These are phyloP conservation scores for Podospora bellae-mahoneyi DNA, from an alignment of 495 filamentous ascomycete genomes.

Conservation along the genomic window DNA sequence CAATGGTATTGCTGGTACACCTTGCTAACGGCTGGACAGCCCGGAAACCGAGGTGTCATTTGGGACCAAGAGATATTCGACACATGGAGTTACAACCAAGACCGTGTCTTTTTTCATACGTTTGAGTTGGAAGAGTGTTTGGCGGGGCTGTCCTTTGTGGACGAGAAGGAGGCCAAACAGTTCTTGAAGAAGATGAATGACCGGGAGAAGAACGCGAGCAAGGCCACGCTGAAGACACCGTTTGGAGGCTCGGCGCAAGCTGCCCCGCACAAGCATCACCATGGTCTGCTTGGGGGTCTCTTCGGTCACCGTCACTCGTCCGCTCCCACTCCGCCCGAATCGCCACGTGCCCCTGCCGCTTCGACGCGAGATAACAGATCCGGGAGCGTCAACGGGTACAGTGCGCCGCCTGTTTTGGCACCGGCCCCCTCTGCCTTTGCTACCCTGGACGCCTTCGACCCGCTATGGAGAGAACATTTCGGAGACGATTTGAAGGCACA, in stretches of 20 bases:
- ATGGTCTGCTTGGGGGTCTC: conserved; percentile 59
- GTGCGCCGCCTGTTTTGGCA: conserved; percentile 15
- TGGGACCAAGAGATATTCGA: conserved; percentile 99
- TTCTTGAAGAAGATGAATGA: conserved; percentile 96
- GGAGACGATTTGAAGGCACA: conserved; percentile 73
- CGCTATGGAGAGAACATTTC: conserved; percentile 77
- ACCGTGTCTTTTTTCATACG: conserved; percentile 93
- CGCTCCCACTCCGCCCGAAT: conserved; percentile 54
- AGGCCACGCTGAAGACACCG: conserved; percentile 71
- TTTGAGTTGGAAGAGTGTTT: conserved; percentile 92
- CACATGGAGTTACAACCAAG: conserved; percentile 88
- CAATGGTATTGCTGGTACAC: background rate
- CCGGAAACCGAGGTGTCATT: conserved; percentile 79
- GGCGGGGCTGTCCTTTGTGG: conserved; percentile 84
- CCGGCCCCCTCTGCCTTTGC: conserved; percentile 50
- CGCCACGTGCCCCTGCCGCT: conserved; percentile 46
- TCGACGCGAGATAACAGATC: conserved; percentile 50
- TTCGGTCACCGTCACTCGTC: conserved; percentile 69
- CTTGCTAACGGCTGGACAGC: conserved; percentile 46
- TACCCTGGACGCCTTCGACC: conserved; percentile 77
- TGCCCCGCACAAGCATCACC: conserved; percentile 39
- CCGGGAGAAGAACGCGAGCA: conserved; percentile 87
- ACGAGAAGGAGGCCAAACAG: conserved; percentile 93
- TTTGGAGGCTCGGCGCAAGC: conserved; percentile 62
- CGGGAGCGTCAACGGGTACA: conserved; percentile 40